Percentiles rank a stretch among this genome's conserved stretches.
These are phyloP conservation scores for Lactarius hatsudake DNA, from an alignment of 768 basidiomycete species.

Conservation along the genomic window DNA sequence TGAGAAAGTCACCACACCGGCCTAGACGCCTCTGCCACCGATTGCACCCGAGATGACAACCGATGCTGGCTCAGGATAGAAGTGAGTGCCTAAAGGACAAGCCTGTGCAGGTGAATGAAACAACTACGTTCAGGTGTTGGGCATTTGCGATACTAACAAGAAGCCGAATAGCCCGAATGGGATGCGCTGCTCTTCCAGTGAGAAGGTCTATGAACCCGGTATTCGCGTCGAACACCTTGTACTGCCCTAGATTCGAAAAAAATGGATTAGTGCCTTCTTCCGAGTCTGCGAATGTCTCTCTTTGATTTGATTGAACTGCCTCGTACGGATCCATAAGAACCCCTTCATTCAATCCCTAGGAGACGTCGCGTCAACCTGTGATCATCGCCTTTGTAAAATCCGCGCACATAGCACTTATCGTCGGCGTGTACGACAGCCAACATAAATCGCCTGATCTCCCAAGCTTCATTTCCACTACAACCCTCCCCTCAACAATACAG, in stretches of 20 bases:
- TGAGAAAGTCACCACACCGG: neutral
- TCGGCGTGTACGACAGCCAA: neutral
- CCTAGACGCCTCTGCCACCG: too few species aligned
- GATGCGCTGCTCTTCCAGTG: neutral
- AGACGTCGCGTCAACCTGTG: neutral
- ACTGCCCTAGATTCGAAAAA: neutral
- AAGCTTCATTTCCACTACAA: too few species aligned
- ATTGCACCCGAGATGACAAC: neutral
- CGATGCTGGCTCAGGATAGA: too few species aligned
- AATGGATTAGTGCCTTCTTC: neutral
- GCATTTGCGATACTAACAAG: neutral
- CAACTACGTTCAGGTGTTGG: neutral
- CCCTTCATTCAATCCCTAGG: neutral
- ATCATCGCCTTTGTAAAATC: neutral
- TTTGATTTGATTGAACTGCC: neutral
- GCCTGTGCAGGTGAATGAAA: neutral
- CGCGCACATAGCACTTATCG: neutral
- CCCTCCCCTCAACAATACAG: neutral
- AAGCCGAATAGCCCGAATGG: neutral
- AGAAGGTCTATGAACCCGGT: neutral
- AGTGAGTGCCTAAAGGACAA: too few species aligned
- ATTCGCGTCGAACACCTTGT: neutral
- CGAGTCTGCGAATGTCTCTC: neutral
- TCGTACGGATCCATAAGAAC: neutral
- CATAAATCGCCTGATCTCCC: neutral